These are phyloP conservation scores for Oxytropis ochrocephala DNA, from an alignment of 306 rosid species.

Conservation along the genomic window DNA sequence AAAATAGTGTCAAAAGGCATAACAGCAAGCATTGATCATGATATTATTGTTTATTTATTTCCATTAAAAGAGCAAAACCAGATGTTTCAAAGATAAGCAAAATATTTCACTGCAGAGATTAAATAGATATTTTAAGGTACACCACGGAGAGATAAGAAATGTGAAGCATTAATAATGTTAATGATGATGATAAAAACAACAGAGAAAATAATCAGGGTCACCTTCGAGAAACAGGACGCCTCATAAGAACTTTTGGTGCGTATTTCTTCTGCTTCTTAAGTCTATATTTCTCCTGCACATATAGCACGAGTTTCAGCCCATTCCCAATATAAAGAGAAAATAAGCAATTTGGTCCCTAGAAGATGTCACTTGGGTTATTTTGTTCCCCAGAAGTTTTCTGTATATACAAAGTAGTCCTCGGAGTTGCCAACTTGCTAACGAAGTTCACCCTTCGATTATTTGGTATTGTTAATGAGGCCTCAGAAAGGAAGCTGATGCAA, in stretches of 20 bases:
- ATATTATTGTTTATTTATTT: neutral
- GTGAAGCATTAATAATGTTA: neutral
- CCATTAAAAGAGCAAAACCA: no score
- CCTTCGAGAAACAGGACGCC: constrained; percentile 89
- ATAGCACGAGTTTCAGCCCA: constrained; percentile 4
- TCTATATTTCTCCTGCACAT: constrained; percentile 84
- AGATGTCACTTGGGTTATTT: neutral
- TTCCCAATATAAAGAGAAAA: constrained; percentile 8
- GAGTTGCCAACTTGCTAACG: neutral
- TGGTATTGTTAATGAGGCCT: neutral
- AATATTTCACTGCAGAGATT: no score
- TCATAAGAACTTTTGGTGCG: constrained; percentile 79
- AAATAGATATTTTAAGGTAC: neutral
- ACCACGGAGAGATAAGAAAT: neutral
- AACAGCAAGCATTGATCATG: neutral
- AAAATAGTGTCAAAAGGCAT: neutral
- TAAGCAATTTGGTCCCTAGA: neutral
- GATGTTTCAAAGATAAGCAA: no score
- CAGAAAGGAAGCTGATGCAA: neutral
- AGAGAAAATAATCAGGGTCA: constrained; percentile 12
- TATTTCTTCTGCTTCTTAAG: constrained; percentile 89
- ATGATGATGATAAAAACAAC: neutral
- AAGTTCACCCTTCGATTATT: neutral
- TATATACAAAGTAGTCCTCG: neutral
- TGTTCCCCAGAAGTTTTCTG: neutral